phyloP scores from a whole-genome alignment of 108 stramenopile species.

The Cylindrotheca fusiformis region DNA sequence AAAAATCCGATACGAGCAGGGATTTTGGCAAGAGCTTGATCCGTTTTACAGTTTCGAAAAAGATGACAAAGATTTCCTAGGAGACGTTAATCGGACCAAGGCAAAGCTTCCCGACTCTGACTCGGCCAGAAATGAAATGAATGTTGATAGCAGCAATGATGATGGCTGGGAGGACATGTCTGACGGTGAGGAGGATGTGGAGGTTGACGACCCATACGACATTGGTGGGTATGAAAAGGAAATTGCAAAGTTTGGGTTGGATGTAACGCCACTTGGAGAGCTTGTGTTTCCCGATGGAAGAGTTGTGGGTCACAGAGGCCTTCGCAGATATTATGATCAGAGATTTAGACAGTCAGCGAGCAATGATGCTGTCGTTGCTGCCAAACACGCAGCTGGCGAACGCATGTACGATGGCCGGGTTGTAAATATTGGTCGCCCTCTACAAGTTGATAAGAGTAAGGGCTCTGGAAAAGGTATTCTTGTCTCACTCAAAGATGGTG shows the following conservation, averaged over 20 bases:
- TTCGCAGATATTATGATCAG: conserved; percentile 83
- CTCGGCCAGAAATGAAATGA: conserved; percentile 22
- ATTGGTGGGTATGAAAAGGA: conserved; percentile 62
- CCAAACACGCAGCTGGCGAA: conserved; percentile 72
- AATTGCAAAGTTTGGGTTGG: conserved; percentile 76
- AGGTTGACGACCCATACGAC: conserved; percentile 60
- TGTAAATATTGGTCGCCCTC: conserved; percentile 33
- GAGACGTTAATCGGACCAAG: conserved; percentile 1
- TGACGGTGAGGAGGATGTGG: conserved; percentile 54
- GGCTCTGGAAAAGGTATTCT: conserved; percentile 65
- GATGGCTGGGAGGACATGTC: conserved; percentile 58
- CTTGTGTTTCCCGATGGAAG: conserved; percentile 85
- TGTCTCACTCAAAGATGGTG: conserved; percentile 34
- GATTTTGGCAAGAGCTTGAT: conserved; percentile 91
- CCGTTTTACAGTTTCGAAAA: conserved; percentile 93
- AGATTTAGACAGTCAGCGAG: conserved; percentile 42
- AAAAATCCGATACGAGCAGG: conserved; percentile 89
- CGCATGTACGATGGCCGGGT: conserved; percentile 71
- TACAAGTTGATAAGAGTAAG: conserved; percentile 13
- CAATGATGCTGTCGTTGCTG: conserved; percentile 60
- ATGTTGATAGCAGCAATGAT: conserved; percentile 50
- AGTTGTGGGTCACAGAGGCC: conserved; percentile 83
- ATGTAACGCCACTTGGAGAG: conserved; percentile 86
- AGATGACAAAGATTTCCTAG: conserved; percentile 62
- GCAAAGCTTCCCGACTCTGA: conserved; percentile 7